Evolutionary conservation across 2,329 filamentous ascomycete genomes (phyloP), one percentile per base, ranked within the genome.

Genomic region (Cryphonectria parasitica): DNA sequence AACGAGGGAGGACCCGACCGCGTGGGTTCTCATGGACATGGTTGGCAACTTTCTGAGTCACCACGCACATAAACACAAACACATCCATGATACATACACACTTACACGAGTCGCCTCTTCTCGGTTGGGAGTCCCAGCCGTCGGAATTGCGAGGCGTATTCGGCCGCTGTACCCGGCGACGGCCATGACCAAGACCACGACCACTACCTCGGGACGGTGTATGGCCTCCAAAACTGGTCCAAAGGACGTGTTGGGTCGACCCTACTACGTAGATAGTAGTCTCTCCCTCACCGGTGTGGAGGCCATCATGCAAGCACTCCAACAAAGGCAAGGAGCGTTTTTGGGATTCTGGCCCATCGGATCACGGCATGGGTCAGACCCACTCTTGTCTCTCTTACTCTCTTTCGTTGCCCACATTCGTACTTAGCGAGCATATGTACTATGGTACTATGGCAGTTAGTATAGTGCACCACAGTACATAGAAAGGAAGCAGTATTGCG

Each of bases 241-340:
- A 28, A 31, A 58, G 54, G 54, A 58, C 25, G 52, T 31, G 28
- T 49, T n/a, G 22, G 45, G 6, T 49, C 22, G 7, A 49, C 45
- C 45, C 45, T 49, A 49, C 45, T 49, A 49, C 45, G 45, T 49
- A 49, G 65, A 70, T 69, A 58, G 70, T 28, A 43, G 36, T 36
- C 11, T 17, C 15, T 66, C 25, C 69, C 13, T 71, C 67, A 71
- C 67, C 70, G 70, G 70, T 69, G 70, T 71, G 70, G 70, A 69
- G 54, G 54, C 45, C 36, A 45, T 65, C 67, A 67, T 71, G 70
- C 65, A 61, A 58, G 36, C 58, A 69, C 64, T 71, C 64, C 64
- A 60, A 68, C 28, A 39, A 22, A 63, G 67, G 64, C 39, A n/a
- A 34, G 52, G 56, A 34, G 52, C 56, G 34, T 45, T 49, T 66